phyloP scores from a whole-genome alignment of 192 early-diverging fungal species.

The Gonapodya prolifera region DNA sequence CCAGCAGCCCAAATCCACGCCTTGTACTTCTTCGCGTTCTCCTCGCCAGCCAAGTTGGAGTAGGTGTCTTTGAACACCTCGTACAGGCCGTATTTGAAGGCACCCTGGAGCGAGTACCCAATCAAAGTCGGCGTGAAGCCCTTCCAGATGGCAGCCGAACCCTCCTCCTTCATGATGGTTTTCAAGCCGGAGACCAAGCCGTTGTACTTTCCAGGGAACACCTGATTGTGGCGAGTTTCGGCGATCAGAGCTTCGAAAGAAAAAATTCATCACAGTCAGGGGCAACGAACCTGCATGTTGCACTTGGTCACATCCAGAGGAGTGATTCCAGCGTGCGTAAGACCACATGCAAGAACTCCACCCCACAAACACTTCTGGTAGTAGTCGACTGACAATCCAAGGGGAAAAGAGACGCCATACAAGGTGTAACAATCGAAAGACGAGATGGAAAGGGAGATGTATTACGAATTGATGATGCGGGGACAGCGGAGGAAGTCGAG shows the following conservation, averaged over 20 bases:
- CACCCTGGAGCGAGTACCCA: conserved; percentile 79
- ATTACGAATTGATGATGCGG: not conserved
- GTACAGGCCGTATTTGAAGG: conserved; percentile 83
- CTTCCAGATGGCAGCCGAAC: conserved; percentile 58
- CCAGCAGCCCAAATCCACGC: conserved; percentile 54
- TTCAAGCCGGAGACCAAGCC: conserved; percentile 28
- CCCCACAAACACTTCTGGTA: conserved; percentile 14
- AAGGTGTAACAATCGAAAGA: too few relatives aligned
- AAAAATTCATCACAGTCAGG: not conserved
- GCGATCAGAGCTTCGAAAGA: not conserved
- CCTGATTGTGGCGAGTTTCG: conserved; percentile 8
- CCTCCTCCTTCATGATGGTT: conserved; percentile 44
- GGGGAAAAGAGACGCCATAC: too few relatives aligned
- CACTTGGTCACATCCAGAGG: conserved; percentile 44
- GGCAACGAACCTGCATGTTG: conserved; percentile 30
- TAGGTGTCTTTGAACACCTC: conserved; percentile 79
- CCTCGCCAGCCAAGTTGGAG: conserved; percentile 42
- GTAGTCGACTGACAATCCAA: not conserved
- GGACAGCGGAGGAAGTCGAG: not conserved
- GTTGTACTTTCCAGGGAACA: conserved; percentile 20
- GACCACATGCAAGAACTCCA: conserved; percentile 50
- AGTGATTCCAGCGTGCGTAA: conserved; percentile 50
- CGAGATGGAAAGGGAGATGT: not conserved
- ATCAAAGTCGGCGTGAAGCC: conserved; percentile 65
- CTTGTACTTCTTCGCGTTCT: conserved; percentile 63